A percentile compares a stretch with the other conserved stretches of the same genome.
Evolutionary conservation across 129 eudicot genomes (phyloP).

Genomic region (Flaveria trinervia): DNA sequence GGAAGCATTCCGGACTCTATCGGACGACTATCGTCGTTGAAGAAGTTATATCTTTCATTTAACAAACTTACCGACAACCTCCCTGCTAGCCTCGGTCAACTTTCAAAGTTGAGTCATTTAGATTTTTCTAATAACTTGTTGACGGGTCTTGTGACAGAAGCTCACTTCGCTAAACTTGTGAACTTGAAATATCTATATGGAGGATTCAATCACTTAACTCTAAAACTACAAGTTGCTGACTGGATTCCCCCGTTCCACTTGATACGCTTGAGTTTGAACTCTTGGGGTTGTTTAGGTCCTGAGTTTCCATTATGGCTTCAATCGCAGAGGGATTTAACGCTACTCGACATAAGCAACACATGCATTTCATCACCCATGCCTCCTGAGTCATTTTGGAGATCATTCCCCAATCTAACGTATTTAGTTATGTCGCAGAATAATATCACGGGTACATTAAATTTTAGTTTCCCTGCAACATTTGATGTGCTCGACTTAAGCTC

Average conservation of each 20-base stretch:
- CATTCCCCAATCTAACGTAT: not conserved
- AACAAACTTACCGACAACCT: constrained; percentile 7
- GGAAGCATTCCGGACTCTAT: constrained; percentile 14
- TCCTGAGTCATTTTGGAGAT: constrained; percentile 31
- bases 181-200: constrained; percentile 4
- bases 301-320: constrained; percentile 25
- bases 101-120: not conserved
- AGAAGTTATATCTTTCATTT: not conserved
- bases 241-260: constrained; percentile 2
- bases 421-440: constrained; percentile 39
- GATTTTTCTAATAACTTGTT: not conserved
- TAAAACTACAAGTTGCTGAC: not conserved
- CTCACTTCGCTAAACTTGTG: constrained; percentile 18
- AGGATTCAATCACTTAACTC: constrained; percentile 14
- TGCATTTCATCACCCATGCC: constrained; percentile 24
- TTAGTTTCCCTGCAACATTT: constrained; percentile 1
- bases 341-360: constrained; percentile 16
- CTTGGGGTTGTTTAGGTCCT: constrained; percentile 32
- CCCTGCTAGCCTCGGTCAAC: constrained; percentile 24
- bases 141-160: constrained; percentile 16
- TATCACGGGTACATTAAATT: not conserved
- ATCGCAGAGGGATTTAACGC: constrained; percentile 2
- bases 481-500: not conserved
- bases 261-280: not conserved
- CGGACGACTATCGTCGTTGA: constrained; percentile 21